A percentile compares a stretch with the other conserved stretches of the same genome.
These are phyloP conservation scores for Hortiboletus rubellus DNA, from an alignment of 1,284 basidiomycete species.

Conservation along the genomic window DNA sequence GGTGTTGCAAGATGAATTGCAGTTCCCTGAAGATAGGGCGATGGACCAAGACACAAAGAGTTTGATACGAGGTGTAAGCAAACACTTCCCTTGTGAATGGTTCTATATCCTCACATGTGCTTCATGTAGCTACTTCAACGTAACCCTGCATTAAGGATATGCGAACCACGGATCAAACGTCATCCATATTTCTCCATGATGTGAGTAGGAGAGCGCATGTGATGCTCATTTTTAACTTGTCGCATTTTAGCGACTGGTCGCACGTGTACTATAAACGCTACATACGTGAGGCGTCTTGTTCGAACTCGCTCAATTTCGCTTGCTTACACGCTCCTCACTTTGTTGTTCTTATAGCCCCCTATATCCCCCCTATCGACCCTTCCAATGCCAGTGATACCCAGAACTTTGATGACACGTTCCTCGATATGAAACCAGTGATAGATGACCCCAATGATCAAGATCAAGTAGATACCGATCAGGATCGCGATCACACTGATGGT, in stretches of 20 bases:
- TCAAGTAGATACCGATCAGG: conserved; percentile 66
- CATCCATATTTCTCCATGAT: conserved; percentile 98
- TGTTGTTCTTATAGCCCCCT: conserved; percentile 67
- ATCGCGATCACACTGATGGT: conserved; percentile 58
- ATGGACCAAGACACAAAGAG: conserved; percentile 95
- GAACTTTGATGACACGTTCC: conserved; percentile 97
- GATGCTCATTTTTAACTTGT: conserved; percentile 12
- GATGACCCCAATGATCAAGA: conserved; percentile 65
- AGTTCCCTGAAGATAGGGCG: conserved; percentile 86
- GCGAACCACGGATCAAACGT: conserved; percentile 89
- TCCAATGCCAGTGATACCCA: conserved; percentile 93
- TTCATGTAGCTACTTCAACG: conserved; percentile 78
- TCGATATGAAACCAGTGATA: conserved; percentile 89
- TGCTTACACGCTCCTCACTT: conserved; percentile 15
- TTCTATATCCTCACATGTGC: conserved; percentile 18
- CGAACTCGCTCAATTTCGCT: conserved; percentile 3
- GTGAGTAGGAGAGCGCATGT: conserved; percentile 46
- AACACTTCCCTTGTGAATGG: background rate
- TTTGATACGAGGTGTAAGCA: conserved; percentile 86
- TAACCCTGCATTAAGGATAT: conserved; percentile 87
- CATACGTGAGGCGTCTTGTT: conserved; percentile 63
- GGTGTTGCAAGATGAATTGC: conserved; percentile 84
- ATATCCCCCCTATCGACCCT: conserved; percentile 93
- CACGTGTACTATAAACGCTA: conserved; percentile 94
- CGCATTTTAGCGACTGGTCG: conserved; percentile 74